Conservation (phyloP, 805 yeast genomes). For the Schizosaccharomyces cryophilus region DNA sequence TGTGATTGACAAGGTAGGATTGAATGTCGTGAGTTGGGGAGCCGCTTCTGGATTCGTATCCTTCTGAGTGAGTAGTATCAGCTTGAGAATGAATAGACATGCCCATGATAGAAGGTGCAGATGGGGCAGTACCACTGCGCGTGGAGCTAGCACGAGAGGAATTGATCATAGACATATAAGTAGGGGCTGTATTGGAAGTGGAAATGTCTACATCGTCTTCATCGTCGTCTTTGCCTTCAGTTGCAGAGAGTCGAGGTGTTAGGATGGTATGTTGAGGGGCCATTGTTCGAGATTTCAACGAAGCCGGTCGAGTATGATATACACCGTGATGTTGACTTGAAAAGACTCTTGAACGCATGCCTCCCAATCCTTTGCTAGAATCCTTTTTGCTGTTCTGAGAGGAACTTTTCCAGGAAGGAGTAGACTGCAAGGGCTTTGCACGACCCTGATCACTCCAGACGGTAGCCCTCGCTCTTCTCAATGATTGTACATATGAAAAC, state of each 20-base stretch:
- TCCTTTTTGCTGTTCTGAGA: neutral
- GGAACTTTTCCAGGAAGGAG: neutral
- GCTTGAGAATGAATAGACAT: neutral
- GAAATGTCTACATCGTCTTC: neutral
- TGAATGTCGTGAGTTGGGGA: neutral
- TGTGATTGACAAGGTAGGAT: neutral
- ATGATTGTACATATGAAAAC: neutral
- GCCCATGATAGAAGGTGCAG: neutral
- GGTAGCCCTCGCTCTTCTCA: slow-evolving; percentile 1
- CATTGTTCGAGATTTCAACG: neutral
- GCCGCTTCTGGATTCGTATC: neutral
- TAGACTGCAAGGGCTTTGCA: neutral
- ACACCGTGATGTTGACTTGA: neutral
- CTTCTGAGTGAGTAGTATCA: neutral
- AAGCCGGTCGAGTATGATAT: neutral
- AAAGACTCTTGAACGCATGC: neutral
- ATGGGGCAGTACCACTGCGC: neutral
- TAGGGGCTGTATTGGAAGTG: neutral
- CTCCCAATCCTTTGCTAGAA: neutral
- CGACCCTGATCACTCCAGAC: slow-evolving; percentile 3
- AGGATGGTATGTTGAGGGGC: slow-evolving; percentile 1
- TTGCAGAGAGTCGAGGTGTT: neutral
- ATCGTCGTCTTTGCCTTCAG: slow-evolving; percentile 1
- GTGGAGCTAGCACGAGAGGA: neutral
- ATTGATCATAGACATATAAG: neutral